phyloP scores from a whole-genome alignment of 148 eudicot species.

The Chenopodium album region DNA sequence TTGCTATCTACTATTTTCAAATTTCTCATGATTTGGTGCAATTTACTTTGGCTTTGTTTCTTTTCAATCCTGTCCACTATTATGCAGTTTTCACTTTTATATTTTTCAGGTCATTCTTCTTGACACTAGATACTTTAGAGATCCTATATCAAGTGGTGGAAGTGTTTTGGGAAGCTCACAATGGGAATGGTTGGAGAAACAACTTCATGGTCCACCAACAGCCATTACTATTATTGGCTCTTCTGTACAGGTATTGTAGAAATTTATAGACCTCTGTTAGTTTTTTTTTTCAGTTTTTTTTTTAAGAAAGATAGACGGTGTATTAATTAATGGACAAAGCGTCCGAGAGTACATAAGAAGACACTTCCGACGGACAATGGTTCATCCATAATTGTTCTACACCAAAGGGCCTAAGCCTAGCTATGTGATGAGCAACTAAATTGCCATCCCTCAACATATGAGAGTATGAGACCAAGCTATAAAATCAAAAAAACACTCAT shows the following conservation, averaged over 20 bases:
- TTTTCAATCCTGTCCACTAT: neutral
- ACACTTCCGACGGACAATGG: too few species aligned
- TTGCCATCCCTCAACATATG: too few species aligned
- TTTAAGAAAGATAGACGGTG: too few species aligned
- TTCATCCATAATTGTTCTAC: too few species aligned
- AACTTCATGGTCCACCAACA: slow-evolving; percentile 52
- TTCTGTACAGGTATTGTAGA: slow-evolving; percentile 58
- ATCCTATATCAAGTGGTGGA: slow-evolving; percentile 66
- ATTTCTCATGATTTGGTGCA: neutral
- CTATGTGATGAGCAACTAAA: too few species aligned
- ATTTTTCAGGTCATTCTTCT: slow-evolving; percentile 64
- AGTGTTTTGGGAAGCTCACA: slow-evolving; percentile 60
- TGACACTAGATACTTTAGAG: slow-evolving; percentile 77
- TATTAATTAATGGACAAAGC: too few species aligned
- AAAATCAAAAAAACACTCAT: too few species aligned
- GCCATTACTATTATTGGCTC: slow-evolving; percentile 65
- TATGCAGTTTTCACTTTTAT: slow-evolving; percentile 9
- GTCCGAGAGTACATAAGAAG: too few species aligned
- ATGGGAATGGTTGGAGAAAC: slow-evolving; percentile 70
- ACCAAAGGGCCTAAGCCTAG: too few species aligned
- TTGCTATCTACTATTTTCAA: neutral
- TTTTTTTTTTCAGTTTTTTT: too few species aligned
- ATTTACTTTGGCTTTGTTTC: slow-evolving; percentile 4
- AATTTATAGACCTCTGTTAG: neutral
- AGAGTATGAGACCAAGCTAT: too few species aligned